phyloP scores from a whole-genome alignment of 2,329 filamentous ascomycete species.

The Diplocarpon mali region DNA sequence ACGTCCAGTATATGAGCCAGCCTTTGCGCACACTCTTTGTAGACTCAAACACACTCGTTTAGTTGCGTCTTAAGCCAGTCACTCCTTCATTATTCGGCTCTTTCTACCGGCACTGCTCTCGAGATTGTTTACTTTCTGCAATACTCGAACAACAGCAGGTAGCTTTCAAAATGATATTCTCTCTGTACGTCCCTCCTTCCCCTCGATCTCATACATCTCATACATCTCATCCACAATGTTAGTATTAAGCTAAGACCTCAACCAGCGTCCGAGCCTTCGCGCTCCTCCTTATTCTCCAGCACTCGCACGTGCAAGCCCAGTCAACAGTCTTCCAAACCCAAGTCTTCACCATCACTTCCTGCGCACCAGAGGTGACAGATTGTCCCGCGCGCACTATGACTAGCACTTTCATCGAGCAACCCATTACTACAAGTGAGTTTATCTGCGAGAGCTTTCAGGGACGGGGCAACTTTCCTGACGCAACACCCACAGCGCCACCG shows the following conservation, averaged over 20 bases:
- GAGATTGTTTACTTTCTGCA: background rate
- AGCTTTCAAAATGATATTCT: background rate
- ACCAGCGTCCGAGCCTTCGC: background rate
- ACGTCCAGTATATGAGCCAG: background rate
- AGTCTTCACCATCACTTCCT: no score
- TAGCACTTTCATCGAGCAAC: no score
- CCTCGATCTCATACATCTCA: no score
- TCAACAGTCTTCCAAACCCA: no score
- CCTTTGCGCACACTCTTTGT: background rate
- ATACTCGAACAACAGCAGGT: background rate
- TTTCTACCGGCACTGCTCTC: background rate
- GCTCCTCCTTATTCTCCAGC: background rate
- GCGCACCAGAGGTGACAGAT: no score
- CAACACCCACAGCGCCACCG: no score
- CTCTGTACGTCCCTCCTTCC: background rate
- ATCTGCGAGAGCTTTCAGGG: no score
- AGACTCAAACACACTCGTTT: conserved; percentile 1
- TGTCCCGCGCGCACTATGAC: no score
- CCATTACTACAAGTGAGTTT: no score
- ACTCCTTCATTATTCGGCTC: background rate
- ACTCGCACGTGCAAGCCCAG: no score
- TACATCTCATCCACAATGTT: background rate
- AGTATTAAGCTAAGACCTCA: no score
- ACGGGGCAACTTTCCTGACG: no score
- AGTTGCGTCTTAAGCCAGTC: background rate